Evolutionary conservation across 2,329 filamentous ascomycete species (phyloP), one percentile per base, ranked within the genome.

Genomic region (Pseudogymnoascus sp.): DNA sequence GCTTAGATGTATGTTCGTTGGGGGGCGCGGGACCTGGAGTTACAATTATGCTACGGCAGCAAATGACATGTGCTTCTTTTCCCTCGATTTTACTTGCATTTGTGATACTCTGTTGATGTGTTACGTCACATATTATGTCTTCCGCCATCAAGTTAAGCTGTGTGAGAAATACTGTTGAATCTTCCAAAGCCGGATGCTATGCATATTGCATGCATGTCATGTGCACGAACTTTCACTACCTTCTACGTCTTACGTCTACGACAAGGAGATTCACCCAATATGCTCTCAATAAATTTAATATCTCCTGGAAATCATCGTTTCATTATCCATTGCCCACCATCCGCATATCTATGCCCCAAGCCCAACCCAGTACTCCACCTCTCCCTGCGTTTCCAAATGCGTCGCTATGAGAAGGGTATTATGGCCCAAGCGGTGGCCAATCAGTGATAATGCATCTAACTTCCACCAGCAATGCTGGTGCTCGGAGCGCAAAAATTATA

Each of bases 1-100:
- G 69, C 69, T 84, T 87, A 82, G 65, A 68, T 67, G 26, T 31
- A 53, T 53, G n/a, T 53, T 53, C 46, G 26, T 53, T n/a, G 46
- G 46, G 14, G 46, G 26, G 46, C 46, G 46, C 46, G 46, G 64
- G 46, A 64, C 40, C 38, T 66, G 62, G 66, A 62, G 59, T 67
- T 66, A 38, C 46, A 28, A 61, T 63, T 64, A 43, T 61, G 59
- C 64, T 61, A 56, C 61, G 61, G 59, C 64, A 65, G 65, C 65
- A 63, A 63, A 35, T 62, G 62, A 68, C 65, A 65, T 59, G 63
- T 67, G 62, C 50, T 40, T 43, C 59, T 60, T 59, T 37, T 40
- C 61, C 60, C 59, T 41, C 31, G 16, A 38, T 60, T 60, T 40
- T 60, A 5, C 59, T 60, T 26, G 33, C 38, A 60, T 12, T 60